Base-by-base conservation (phyloP, 2,329 filamentous ascomycete species). In the Remersonia thermophila region DNA sequence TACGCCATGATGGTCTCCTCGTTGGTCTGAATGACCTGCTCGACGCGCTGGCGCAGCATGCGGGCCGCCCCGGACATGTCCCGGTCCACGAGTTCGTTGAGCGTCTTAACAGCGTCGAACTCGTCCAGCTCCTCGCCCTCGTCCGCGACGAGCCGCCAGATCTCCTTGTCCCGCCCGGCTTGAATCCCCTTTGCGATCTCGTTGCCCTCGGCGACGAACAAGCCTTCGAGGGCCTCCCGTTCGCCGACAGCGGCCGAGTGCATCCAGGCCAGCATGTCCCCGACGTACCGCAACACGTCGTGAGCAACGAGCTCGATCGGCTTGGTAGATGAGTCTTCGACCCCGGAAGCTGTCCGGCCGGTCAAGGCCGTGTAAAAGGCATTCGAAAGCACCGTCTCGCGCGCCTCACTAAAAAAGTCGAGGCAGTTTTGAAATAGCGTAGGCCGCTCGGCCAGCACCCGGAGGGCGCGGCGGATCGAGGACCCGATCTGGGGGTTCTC, bases 191-290 rank as follows among this genome's bases (percentile, higher is more conserved):
- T 83, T 17, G 81, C 80, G 38, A 96, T 83, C 50, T 93, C 85
- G 43, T 91, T 83, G 2, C 83, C 87, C 43, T 95, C 87, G 0
- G 82, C 80, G 29, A 95, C 79, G 53, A 98, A 98, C 1, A 98
- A 65, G 2, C 85, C 77, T 55, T 96, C 89, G 5, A 98, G 67
- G 0, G 87, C 86, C 58, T 98, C 91, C 35, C 83, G 74, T 57
- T 98, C 91, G 23, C 89, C 93, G 1, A 98, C 91, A 0, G 89
- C 80, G 3, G 87, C 83, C 1, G 91, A 94, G 55, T 98, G 91
- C 5, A 82, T 77, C 91, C 91, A 98, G 4, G 91, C 91, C 11
- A 98, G 70, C 87, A 98, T 98, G 54, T 98, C 91, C 36, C 91
- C 86, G 3, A 93, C 77, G 55, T 96, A 96, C 14, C 91, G 77